Evolutionary conservation across 176 grass and related monocot genomes (phyloP).

Genomic region (Saccharum officinarum): DNA sequence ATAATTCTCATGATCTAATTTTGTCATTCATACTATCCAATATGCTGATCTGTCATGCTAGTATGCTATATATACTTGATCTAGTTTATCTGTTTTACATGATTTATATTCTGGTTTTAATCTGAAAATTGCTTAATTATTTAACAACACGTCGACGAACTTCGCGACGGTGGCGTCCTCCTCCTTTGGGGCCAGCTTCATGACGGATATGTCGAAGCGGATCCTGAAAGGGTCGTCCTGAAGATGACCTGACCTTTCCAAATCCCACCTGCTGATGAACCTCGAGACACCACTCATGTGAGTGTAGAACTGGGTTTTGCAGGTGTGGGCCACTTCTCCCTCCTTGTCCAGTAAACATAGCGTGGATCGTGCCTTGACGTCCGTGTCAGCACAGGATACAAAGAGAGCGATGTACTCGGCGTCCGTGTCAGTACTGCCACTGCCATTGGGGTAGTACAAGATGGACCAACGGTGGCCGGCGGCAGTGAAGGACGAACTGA

Average conservation of each 20-base stretch:
- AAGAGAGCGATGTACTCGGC: neutral
- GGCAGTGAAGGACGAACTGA: neutral
- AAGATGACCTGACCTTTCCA: neutral
- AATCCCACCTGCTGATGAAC: neutral
- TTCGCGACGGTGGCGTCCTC: neutral
- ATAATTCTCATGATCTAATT: too few species aligned
- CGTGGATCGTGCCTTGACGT: neutral
- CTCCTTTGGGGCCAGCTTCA: too few species aligned
- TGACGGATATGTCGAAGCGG: neutral
- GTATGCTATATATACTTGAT: too few species aligned
- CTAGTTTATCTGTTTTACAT: too few species aligned
- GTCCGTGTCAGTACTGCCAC: too few species aligned
- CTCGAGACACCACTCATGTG: neutral
- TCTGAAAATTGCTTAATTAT: too few species aligned
- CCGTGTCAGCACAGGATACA: neutral
- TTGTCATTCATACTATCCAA: too few species aligned
- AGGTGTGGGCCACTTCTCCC: neutral
- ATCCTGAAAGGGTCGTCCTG: neutral
- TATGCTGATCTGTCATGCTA: too few species aligned
- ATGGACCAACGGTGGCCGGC: neutral
- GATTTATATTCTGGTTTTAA: too few species aligned
- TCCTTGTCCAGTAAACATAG: neutral
- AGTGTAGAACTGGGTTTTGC: neutral
- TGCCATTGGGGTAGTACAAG: neutral
- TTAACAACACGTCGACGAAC: neutral